A percentile compares a stretch with the other conserved stretches of the same genome.
These are phyloP conservation scores for Geotrichum phurueaensis DNA, from an alignment of 1,139 yeast species.

Conservation along the genomic window DNA sequence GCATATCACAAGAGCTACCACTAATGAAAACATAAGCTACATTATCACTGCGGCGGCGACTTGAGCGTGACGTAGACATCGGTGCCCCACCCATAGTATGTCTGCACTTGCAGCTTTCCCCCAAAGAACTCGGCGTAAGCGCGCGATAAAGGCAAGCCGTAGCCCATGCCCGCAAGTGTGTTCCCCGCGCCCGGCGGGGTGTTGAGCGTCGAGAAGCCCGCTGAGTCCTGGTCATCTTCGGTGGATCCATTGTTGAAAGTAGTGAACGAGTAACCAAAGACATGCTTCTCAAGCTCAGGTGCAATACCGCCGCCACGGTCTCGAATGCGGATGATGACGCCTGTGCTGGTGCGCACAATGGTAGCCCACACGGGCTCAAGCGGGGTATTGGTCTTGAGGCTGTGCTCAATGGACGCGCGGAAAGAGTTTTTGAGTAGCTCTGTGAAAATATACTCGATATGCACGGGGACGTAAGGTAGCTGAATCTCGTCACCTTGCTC, in stretches of 20 bases:
- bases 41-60: conserved; percentile 33
- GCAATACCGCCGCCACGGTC: conserved; percentile 89
- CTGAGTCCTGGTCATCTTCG: conserved; percentile 42
- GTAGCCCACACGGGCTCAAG: conserved; percentile 61
- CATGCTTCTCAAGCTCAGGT: conserved; percentile 53
- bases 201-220: conserved; percentile 46
- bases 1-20: not conserved
- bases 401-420: conserved; percentile 75
- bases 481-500: conserved; percentile 43
- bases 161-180: conserved; percentile 92
- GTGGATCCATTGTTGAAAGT: conserved; percentile 42
- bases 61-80: conserved; percentile 56
- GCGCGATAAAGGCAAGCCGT: conserved; percentile 81
- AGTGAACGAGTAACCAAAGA: conserved; percentile 81
- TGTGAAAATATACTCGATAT: conserved; percentile 77
- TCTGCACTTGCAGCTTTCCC: conserved; percentile 73
- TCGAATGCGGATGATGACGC: conserved; percentile 55
- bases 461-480: conserved; percentile 79
- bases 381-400: conserved; percentile 22
- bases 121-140: conserved; percentile 65
- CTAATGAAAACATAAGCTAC: not conserved
- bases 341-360: conserved; percentile 49
- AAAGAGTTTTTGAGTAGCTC: conserved; percentile 85
- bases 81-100: conserved; percentile 81
- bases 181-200: conserved; percentile 73